Evolutionary conservation across 176 grass and related monocot genomes (phyloP), one percentile per base, ranked within the genome.

Genomic region (Oryza officinalis): DNA sequence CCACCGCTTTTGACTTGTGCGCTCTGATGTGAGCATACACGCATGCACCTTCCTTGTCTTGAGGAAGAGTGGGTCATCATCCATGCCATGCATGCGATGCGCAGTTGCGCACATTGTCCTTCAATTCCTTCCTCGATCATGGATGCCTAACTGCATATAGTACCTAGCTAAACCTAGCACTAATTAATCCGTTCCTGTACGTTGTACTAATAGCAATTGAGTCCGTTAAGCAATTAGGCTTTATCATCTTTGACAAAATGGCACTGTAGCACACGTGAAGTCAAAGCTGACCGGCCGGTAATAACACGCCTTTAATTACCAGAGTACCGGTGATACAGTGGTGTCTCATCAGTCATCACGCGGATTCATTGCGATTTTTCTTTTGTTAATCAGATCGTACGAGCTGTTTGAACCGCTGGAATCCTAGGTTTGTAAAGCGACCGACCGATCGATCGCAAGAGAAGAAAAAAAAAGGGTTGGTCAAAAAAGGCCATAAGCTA

Each of bases 1-100:
- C 38, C 85, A 81, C 49, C 37, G 79, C 72, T 65, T 22, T 69
- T 87, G 72, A 82, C 64, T 47, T 81, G 45, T 13, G 84, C 77
- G 25, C 6, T 27, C 60, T 61, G 57, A 61, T 8, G 23, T 22
- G 43, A 28, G 77, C 77, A 47, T 41, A 67, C 68, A 87, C 63
- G 28, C 27, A 80, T 6, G 54, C 37, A 7, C 37, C 65, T 32
- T 49, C 28, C 57, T 50, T 79, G 75, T 72, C 75, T 12, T n/a
- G 2, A 18, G 74, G 37, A 78, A 23, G 12, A 43, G 23, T 23
- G 13, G 67, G 20, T 61, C 83, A 25, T 67, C 26, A 41, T 11
- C 40, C 40, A 41, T 41, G 40, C 10, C 40, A n/a, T 32, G 38
- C 2, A 30, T 68, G 30, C 8, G 3, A 30, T 68, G 30, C 8